Percentiles rank a stretch among this genome's conserved stretches.
Conservation (phyloP, 1,139 yeast species). For the Yamadazyma mexicana region DNA sequence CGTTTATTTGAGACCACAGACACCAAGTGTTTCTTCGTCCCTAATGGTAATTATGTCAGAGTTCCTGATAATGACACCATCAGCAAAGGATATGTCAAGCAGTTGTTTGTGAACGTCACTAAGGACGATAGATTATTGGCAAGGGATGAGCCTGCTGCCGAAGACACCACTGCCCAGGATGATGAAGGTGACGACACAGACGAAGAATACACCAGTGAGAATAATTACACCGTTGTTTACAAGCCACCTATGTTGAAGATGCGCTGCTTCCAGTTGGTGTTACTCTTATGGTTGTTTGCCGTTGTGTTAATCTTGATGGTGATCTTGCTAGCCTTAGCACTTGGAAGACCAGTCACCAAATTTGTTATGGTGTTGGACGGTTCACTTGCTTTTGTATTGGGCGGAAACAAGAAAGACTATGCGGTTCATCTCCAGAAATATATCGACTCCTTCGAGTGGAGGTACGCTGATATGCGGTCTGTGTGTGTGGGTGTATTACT, state of each 20-base stretch:
- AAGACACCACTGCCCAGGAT: constrained; percentile 21
- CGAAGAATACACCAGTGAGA: constrained; percentile 50
- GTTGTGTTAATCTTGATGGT: constrained; percentile 45
- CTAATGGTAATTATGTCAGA: constrained; percentile 78
- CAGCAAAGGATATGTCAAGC: constrained; percentile 60
- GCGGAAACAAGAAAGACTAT: not conserved
- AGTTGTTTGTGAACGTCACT: constrained; percentile 79
- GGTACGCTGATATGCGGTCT: constrained; percentile 24
- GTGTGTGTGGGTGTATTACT: constrained; percentile 23
- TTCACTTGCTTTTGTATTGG: not conserved
- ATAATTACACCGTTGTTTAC: constrained; percentile 75
- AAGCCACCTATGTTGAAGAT: constrained; percentile 75
- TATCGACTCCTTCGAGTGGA: constrained; percentile 18
- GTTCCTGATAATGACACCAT: constrained; percentile 85
- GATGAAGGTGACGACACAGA: constrained; percentile 43
- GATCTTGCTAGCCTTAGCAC: constrained; percentile 30
- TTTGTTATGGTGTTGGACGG: constrained; percentile 1
- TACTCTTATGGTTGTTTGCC: constrained; percentile 71
- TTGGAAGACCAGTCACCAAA: constrained; percentile 38
- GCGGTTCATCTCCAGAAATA: not conserved
- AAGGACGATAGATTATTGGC: constrained; percentile 65
- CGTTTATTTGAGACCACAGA: constrained; percentile 43
- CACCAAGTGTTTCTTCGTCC: constrained; percentile 55
- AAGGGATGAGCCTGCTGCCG: not conserved
- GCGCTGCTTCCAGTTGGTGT: constrained; percentile 58